Evolutionary conservation across 1,284 basidiomycete genomes (phyloP).

Genomic region (Melampsora larici-populina): DNA sequence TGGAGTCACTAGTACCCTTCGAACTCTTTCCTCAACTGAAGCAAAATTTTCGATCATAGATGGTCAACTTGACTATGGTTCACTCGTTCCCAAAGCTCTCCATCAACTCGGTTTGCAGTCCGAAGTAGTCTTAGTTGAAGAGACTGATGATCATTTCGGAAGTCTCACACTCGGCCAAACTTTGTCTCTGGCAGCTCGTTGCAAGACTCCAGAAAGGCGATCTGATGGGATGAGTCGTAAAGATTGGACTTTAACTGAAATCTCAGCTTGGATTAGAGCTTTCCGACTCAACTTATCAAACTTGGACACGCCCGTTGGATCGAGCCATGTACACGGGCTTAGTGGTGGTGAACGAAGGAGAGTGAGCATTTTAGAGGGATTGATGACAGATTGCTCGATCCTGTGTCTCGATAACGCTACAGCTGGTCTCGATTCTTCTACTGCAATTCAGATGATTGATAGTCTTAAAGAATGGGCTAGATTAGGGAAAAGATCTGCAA

Average conservation of each 20-base stretch:
- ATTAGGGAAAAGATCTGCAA: constrained; percentile 18
- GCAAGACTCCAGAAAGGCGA: constrained; percentile 12
- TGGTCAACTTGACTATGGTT: constrained; percentile 48
- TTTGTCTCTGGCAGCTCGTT: constrained; percentile 26
- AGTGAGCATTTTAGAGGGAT: constrained; percentile 35
- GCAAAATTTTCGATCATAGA: constrained; percentile 45
- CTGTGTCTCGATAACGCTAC: constrained; percentile 42
- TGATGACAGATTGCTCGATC: constrained; percentile 9
- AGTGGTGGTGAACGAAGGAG: constrained; percentile 42
- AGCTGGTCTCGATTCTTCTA: constrained; percentile 37
- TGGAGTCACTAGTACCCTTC: constrained; percentile 41
- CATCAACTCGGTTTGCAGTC: constrained; percentile 34
- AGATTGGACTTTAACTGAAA: constrained; percentile 9
- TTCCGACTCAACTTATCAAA: constrained; percentile 20
- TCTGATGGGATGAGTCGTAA: background rate
- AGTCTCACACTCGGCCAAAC: constrained; percentile 20
- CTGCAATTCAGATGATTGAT: constrained; percentile 35
- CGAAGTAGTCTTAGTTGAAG: constrained; percentile 26
- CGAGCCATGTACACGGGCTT: constrained; percentile 16
- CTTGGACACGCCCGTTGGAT: constrained; percentile 16
- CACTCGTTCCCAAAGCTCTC: constrained; percentile 42
- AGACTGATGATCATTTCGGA: constrained; percentile 34
- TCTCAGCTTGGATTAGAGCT: constrained; percentile 19
- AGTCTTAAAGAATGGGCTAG: constrained; percentile 38
- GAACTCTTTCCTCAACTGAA: constrained; percentile 43